Conservation (phyloP, 495 filamentous ascomycete genomes). For the Penicillium crystallinum region DNA sequence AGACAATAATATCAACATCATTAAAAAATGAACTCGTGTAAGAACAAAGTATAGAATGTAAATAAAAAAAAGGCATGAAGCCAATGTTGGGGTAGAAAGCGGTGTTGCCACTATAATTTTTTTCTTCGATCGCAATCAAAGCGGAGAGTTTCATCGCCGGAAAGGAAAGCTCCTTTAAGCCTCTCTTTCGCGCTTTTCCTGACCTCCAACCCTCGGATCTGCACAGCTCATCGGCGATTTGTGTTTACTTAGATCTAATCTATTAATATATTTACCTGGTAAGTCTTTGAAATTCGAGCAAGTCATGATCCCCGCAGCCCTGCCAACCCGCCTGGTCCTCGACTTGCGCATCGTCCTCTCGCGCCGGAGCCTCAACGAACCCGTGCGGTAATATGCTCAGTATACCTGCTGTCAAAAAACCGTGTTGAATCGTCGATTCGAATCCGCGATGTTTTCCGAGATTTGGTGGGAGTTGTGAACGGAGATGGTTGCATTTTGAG, state of each 20-base stretch:
- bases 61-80: background rate
- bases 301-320: constrained; percentile 14
- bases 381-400: constrained; percentile 1
- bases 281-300: constrained; percentile 16
- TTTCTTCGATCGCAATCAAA: constrained; percentile 18
- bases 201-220: constrained; percentile 10
- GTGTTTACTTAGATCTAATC: background rate
- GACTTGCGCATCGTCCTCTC: constrained; percentile 17
- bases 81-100: constrained; percentile 14
- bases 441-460: background rate
- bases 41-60: background rate
- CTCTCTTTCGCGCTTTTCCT: constrained; percentile 26
- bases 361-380: constrained; percentile 10
- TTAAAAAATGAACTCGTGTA: background rate
- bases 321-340: constrained; percentile 10
- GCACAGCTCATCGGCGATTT: constrained; percentile 11
- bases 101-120: constrained; percentile 26
- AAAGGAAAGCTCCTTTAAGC: constrained; percentile 33
- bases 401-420: background rate
- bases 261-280: constrained; percentile 11
- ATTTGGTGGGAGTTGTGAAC: constrained; percentile 1
- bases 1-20: background rate
- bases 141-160: constrained; percentile 30
- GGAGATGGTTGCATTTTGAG: constrained; percentile 1
- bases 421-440: background rate